A percentile compares a stretch with the other conserved stretches of the same genome.
Conservation (phyloP, 1,284 basidiomycete species). For the Leucoagaricus sp. region DNA sequence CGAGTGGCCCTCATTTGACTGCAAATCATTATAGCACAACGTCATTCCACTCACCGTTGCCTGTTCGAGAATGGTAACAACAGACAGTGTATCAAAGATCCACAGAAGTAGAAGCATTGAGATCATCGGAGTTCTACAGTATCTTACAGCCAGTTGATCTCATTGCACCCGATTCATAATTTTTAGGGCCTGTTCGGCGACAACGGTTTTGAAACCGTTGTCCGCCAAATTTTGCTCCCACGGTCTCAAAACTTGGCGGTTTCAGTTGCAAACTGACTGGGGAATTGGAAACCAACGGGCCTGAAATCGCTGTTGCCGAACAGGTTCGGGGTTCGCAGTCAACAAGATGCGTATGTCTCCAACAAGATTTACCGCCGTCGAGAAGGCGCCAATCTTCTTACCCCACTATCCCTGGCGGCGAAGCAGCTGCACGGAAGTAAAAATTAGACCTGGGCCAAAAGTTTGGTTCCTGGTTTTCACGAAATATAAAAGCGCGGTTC, state of each 20-base stretch:
- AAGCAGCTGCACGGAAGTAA: neutral
- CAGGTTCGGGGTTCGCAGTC: slow-evolving; percentile 4
- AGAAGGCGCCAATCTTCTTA: neutral
- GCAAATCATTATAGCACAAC: neutral
- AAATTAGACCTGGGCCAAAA: neutral
- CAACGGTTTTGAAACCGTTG: too few relatives aligned
- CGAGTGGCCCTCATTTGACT: neutral
- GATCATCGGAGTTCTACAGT: neutral
- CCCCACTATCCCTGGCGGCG: neutral
- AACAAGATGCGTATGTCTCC: slow-evolving; percentile 7
- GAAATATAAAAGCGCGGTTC: slow-evolving; percentile 2
- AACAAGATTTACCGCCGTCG: slow-evolving; percentile 10
- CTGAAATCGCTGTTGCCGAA: too few relatives aligned
- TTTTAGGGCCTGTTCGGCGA: too few relatives aligned
- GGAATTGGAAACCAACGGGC: too few relatives aligned
- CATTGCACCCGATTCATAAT: too few relatives aligned
- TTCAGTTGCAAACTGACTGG: too few relatives aligned
- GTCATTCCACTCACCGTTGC: neutral
- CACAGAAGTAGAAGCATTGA: slow-evolving; percentile 2
- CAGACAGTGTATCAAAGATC: slow-evolving; percentile 1
- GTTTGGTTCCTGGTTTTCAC: neutral
- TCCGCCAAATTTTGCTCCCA: too few relatives aligned
- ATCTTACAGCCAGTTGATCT: neutral
- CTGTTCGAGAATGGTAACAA: neutral
- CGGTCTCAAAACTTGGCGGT: too few relatives aligned